Evolutionary conservation across 345 rosid species (phyloP), one percentile per base, ranked within the genome.

Genomic region (Orychophragmus violaceus): DNA sequence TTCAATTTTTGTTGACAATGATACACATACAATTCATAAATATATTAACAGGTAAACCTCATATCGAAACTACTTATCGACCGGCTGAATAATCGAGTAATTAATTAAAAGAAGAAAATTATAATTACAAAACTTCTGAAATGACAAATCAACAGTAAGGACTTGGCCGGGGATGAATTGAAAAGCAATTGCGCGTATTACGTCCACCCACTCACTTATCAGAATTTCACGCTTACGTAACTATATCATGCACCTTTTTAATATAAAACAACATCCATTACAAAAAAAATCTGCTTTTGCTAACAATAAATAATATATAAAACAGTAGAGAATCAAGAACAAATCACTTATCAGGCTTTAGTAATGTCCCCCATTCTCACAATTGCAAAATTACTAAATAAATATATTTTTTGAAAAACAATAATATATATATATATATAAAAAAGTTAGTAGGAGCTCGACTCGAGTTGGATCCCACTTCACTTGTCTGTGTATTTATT

Each of bases 101-200:
- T 16, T 29, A 17, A 39, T 28, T 29, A 39, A 32, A n/a, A 51
- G 18, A 65, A 28, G 32, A 57, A 35, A 35, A 52, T 19, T 61
- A 30, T 42, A 32, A n/a, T 42, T 62, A 24, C 29, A 13, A 44
- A 10, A 33, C 9, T 27, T 57, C 27, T 6, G 9, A 57, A 66
- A 45, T 41, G 46, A 44, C 48, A 23, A 30, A 44, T 42, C 18
- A 27, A 46, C 19, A 39, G 61, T 39, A 63, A 68, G 37, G 66
- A 27, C 5, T 33, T 68, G 16, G n/a, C n/a, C n/a, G 58, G 55
- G 10, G 6, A 62, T 9, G 32, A 45, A 66, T 5, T 63, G 78
- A 75, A 75, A 75, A 69, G 78, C 75, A 69, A 75, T 56, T 69
- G 75, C 78, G 57, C 78, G 74, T 75, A 75, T 75, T 75, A 68